Conservation (phyloP, 768 basidiomycete species). For the Naematelia aurantialba region DNA sequence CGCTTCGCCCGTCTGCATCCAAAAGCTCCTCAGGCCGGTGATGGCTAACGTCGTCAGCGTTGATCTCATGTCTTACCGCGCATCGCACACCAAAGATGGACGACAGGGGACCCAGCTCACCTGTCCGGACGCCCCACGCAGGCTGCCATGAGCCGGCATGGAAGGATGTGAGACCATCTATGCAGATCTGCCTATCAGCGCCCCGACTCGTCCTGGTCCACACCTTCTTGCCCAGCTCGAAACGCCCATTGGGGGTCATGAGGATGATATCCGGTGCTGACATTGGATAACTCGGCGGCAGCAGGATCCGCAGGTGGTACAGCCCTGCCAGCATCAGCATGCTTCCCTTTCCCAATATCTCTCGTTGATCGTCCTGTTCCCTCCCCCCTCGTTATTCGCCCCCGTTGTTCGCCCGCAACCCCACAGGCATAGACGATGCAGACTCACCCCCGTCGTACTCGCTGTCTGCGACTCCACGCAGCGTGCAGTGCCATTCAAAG, state of each 20-base stretch:
- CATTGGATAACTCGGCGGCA: conserved; percentile 94
- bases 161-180: conserved; percentile 53
- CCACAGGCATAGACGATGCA: not conserved
- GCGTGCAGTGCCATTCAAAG: conserved; percentile 94
- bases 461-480: conserved; percentile 78
- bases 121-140: conserved; percentile 95
- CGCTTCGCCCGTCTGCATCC: conserved; percentile 47
- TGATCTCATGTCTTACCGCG: too few relatives aligned
- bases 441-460: conserved; percentile 78
- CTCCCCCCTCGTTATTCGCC: too few relatives aligned
- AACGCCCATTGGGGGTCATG: conserved; percentile 94
- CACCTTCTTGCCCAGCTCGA: conserved; percentile 93
- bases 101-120: conserved; percentile 24
- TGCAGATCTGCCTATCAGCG: conserved; percentile 40
- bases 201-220: conserved; percentile 37
- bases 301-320: conserved; percentile 88
- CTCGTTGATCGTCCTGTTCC: too few relatives aligned
- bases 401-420: too few relatives aligned
- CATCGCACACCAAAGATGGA: conserved; percentile 4
- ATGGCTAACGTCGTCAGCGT: conserved; percentile 42
- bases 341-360: too few relatives aligned
- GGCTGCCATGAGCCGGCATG: conserved; percentile 98
- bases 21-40: conserved; percentile 50
- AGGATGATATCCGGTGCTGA: conserved; percentile 93
- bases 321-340: conserved; percentile 50